These are phyloP conservation scores for Pseudogymnoascus sp. DNA, from an alignment of 2,329 filamentous ascomycete genomes.

Conservation along the genomic window DNA sequence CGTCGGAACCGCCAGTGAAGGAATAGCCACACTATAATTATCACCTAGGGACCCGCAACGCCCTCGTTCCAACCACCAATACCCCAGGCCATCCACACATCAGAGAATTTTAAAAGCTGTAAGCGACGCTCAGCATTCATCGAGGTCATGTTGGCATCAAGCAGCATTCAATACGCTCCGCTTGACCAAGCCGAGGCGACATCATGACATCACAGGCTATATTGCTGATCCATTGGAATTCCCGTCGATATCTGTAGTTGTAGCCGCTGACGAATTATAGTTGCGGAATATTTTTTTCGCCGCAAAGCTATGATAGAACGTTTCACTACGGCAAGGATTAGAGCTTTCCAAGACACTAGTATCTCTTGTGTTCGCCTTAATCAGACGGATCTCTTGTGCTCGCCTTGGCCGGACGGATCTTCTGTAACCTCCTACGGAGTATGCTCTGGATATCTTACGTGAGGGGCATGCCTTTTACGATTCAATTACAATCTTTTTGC, in stretches of 20 bases:
- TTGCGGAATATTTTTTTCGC: not conserved
- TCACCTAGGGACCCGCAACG: too few relatives aligned
- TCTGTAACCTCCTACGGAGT: not conserved
- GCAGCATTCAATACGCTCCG: not conserved
- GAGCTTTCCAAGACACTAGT: not conserved
- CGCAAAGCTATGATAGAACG: not conserved
- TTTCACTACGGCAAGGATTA: too few relatives aligned
- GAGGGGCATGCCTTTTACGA: too few relatives aligned
- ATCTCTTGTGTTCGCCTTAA: not conserved
- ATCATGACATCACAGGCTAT: not conserved
- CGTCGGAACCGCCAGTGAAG: not conserved
- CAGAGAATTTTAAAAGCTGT: not conserved
- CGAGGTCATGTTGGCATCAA: not conserved
- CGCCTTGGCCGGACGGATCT: too few relatives aligned
- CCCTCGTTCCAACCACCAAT: too few relatives aligned
- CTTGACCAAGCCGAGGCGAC: not conserved
- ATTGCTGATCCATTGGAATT: not conserved
- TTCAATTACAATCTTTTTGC: too few relatives aligned
- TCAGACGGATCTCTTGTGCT: not conserved
- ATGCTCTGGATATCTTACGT: too few relatives aligned
- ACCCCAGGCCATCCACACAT: not conserved
- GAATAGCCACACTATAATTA: not conserved
- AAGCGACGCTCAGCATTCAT: not conserved
- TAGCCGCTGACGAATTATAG: not conserved
- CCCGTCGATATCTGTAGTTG: not conserved